Evolutionary conservation across 495 filamentous ascomycete genomes (phyloP).

Genomic region (Hyphodiscus hymeniophilus): DNA sequence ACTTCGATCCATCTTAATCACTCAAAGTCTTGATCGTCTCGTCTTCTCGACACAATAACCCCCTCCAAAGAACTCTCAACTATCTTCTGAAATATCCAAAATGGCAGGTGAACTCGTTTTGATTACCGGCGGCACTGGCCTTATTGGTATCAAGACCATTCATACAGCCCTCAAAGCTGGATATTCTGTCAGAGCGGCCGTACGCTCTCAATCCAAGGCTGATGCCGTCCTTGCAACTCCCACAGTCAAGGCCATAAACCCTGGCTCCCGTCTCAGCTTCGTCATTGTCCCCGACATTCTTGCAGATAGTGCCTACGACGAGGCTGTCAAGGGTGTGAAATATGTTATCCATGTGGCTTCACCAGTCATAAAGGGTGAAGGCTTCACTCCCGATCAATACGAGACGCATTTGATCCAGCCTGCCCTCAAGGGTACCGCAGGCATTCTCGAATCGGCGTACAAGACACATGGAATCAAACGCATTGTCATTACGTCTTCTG

Average conservation of each 20-base stretch:
- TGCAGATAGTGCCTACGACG: slow-evolving; percentile 33
- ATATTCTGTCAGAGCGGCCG: slow-evolving; percentile 34
- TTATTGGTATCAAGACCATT: slow-evolving; percentile 20
- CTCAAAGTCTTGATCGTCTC: no score
- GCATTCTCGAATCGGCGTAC: slow-evolving; percentile 31
- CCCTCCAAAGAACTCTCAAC: no score
- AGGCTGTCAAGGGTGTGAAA: slow-evolving; percentile 36
- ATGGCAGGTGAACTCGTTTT: background rate
- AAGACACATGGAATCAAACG: slow-evolving; percentile 28
- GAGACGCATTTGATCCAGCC: slow-evolving; percentile 26
- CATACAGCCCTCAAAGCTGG: slow-evolving; percentile 25
- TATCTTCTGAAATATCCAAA: background rate
- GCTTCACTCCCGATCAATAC: slow-evolving; percentile 7
- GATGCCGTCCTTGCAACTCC: slow-evolving; percentile 19
- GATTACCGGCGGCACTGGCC: slow-evolving; percentile 21
- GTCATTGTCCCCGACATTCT: slow-evolving; percentile 40
- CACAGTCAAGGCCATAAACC: slow-evolving; percentile 22
- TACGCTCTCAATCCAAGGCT: slow-evolving; percentile 28
- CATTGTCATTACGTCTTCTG: slow-evolving; percentile 36
- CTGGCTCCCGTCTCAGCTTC: slow-evolving; percentile 26
- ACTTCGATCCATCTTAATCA: no score
- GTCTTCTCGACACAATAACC: no score
- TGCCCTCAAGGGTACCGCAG: slow-evolving; percentile 28
- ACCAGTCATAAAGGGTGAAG: slow-evolving; percentile 24
- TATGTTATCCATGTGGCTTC: slow-evolving; percentile 47